A percentile compares a stretch with the other conserved stretches of the same genome.
These are phyloP conservation scores for Syzygium syzygioides DNA, from an alignment of 441 rosid genomes.

Conservation along the genomic window DNA sequence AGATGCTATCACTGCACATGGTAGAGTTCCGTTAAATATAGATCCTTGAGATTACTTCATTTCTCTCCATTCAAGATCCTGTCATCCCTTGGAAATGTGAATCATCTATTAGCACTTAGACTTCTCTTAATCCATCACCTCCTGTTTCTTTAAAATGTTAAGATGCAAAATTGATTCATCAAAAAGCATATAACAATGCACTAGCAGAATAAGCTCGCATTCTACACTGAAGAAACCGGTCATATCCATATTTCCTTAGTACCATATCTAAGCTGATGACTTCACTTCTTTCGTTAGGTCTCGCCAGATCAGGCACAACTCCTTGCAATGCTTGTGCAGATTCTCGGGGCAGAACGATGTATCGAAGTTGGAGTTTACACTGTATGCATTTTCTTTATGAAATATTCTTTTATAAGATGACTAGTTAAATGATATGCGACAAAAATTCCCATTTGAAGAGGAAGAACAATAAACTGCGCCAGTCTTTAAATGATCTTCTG, in stretches of 20 bases:
- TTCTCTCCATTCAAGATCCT: not conserved
- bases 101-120: not conserved
- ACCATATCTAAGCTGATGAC: not conserved
- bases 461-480: not conserved
- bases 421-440: not conserved
- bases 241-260: not conserved
- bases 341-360: slow-evolving; percentile 76
- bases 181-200: not conserved
- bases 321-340: slow-evolving; percentile 84
- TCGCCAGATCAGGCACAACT: slow-evolving; percentile 95
- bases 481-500: not conserved
- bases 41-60: not conserved
- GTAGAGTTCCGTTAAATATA: not conserved
- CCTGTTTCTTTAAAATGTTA: not conserved
- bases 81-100: not conserved
- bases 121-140: not conserved
- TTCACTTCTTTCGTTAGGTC: slow-evolving; percentile 31
- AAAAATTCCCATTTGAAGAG: not conserved
- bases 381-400: slow-evolving; percentile 25
- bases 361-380: slow-evolving; percentile 94
- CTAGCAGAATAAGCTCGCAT: not conserved
- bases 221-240: not conserved
- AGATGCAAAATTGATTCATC: not conserved
- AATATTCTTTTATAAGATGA: not conserved
- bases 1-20: not conserved